These are phyloP conservation scores for Vaccinium myrtillus DNA, from an alignment of 148 eudicot species.

Conservation along the genomic window DNA sequence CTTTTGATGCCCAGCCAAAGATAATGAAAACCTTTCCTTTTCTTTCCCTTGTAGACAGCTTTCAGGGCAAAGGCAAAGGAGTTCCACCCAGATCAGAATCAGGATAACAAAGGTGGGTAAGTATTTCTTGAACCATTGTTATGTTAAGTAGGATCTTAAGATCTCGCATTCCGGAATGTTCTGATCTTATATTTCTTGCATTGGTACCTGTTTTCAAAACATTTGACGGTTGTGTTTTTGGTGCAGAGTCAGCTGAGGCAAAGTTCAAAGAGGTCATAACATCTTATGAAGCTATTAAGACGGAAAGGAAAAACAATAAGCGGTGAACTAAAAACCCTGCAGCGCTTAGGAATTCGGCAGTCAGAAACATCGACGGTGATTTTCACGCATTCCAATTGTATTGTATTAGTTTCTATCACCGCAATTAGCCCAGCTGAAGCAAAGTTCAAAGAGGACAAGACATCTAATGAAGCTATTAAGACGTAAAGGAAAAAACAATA, in stretches of 20 bases:
- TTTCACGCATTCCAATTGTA: too few relatives aligned
- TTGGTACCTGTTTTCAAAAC: not conserved
- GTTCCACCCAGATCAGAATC: conserved; percentile 98
- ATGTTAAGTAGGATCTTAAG: not conserved
- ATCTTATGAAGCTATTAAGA: conserved; percentile 88
- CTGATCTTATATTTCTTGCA: not conserved
- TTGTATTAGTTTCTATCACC: not conserved
- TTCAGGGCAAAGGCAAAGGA: conserved; percentile 91
- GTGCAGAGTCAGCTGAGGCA: conserved; percentile 86
- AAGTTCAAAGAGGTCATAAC: conserved; percentile 88
- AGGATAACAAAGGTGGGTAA: conserved; percentile 72
- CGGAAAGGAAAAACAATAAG: conserved; percentile 61
- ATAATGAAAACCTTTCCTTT: not conserved
- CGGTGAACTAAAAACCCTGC: conserved; percentile 8
- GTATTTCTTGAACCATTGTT: not conserved
- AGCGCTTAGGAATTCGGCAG: not conserved
- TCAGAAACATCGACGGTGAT: not conserved
- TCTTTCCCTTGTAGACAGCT: conserved; percentile 56
- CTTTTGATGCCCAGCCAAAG: not conserved
- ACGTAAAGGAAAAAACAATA: conserved; percentile 61
- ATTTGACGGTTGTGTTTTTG: conserved; percentile 19
- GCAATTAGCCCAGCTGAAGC: conserved; percentile 52
- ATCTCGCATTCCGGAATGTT: not conserved
- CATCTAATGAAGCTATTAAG: conserved; percentile 85
- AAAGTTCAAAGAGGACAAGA: conserved; percentile 84